Percentiles rank a stretch among this genome's conserved stretches.
Evolutionary conservation across 768 basidiomycete genomes (phyloP).

Genomic region (Termitomyces sp.): DNA sequence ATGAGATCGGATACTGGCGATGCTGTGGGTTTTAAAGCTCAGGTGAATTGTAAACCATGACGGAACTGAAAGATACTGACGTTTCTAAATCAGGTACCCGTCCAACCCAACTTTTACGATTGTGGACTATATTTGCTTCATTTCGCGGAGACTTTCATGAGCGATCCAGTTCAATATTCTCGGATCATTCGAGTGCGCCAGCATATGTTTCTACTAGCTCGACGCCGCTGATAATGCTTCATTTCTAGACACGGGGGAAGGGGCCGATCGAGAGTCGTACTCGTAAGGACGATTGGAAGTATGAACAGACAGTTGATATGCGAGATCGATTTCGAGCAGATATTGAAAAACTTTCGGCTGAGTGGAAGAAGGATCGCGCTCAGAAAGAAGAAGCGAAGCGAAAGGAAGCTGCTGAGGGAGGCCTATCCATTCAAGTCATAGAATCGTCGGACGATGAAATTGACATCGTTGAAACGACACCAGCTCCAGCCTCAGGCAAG

Average conservation of each 20-base stretch:
- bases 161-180: slow-evolving; percentile 46
- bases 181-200: slow-evolving; percentile 40
- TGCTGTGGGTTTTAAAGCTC: slow-evolving; percentile 43
- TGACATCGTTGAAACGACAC: slow-evolving; percentile 32
- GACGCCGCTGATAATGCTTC: not conserved
- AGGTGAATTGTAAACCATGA: slow-evolving; percentile 30
- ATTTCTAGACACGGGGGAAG: slow-evolving; percentile 19
- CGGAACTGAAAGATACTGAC: not conserved
- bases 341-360: slow-evolving; percentile 42
- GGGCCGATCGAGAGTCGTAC: slow-evolving; percentile 25
- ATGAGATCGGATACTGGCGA: slow-evolving; percentile 28
- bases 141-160: slow-evolving; percentile 74
- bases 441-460: slow-evolving; percentile 36
- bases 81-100: slow-evolving; percentile 59
- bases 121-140: slow-evolving; percentile 93
- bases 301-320: slow-evolving; percentile 34
- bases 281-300: slow-evolving; percentile 48
- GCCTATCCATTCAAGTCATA: slow-evolving; percentile 14
- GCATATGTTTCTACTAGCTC: not conserved
- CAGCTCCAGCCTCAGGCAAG: slow-evolving; percentile 9
- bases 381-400: slow-evolving; percentile 32
- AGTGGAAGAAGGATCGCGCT: slow-evolving; percentile 44
- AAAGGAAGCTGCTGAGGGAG: slow-evolving; percentile 24
- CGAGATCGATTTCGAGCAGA: slow-evolving; percentile 38
- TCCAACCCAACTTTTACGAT: slow-evolving; percentile 85